Percentiles rank a stretch among this genome's conserved stretches.
Conservation (phyloP, 176 grass and related monocot species). For the Raddia distichophylla region DNA sequence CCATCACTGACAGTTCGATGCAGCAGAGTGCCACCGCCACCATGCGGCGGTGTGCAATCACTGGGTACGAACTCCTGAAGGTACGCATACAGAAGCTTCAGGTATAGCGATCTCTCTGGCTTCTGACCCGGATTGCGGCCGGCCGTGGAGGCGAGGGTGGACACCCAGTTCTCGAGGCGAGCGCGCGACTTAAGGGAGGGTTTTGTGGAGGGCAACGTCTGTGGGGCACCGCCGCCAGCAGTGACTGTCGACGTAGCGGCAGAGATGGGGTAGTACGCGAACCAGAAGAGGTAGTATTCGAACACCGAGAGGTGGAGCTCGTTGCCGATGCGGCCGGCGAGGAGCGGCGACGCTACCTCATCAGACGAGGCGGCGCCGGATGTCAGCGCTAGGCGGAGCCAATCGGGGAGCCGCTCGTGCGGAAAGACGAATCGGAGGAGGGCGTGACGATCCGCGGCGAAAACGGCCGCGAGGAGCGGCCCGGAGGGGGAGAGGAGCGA, state of each 20-base stretch:
- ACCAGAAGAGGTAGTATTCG: constrained; percentile 98
- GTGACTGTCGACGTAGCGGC: constrained; percentile 15
- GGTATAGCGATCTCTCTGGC: constrained; percentile 60
- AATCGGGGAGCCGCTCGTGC: constrained; percentile 74
- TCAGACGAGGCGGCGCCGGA: constrained; percentile 33
- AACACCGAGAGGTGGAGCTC: constrained; percentile 77
- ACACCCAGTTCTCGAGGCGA: constrained; percentile 71
- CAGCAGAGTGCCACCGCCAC: constrained; percentile 44
- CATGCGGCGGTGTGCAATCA: constrained; percentile 25
- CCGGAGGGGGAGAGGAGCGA: constrained; percentile 64
- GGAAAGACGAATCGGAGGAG: constrained; percentile 82
- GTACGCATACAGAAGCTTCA: constrained; percentile 75
- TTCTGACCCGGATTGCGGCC: constrained; percentile 49
- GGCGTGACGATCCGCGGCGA: constrained; percentile 55
- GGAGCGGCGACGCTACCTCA: constrained; percentile 56
- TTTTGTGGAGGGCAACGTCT: not conserved
- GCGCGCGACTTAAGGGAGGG: constrained; percentile 23
- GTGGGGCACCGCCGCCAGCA: not conserved
- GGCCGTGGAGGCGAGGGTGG: constrained; percentile 51
- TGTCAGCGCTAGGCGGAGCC: constrained; percentile 60
- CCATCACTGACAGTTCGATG: constrained; percentile 34
- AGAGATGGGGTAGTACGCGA: constrained; percentile 80
- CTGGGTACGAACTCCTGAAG: constrained; percentile 67
- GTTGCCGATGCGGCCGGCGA: constrained; percentile 53
- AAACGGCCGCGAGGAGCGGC: constrained; percentile 67